Base-by-base conservation (phyloP, 306 rosid genomes). In the Prunus armeniaca region DNA sequence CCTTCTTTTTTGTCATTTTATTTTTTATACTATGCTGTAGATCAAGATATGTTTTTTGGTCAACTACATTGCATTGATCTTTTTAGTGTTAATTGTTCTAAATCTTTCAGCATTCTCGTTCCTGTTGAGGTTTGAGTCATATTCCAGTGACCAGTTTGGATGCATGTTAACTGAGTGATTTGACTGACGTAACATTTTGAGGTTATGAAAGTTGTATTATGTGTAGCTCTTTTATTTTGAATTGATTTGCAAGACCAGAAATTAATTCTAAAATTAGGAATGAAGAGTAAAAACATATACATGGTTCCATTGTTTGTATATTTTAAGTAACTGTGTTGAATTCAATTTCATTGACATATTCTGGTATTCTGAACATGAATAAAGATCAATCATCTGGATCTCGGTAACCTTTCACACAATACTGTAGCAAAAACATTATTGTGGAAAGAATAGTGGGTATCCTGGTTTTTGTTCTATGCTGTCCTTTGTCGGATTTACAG, bases 101-200 rank as follows among this genome's bases (percentile, higher is more conserved):
- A 20, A 34, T 46, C 19, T 47, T 68, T 61, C 47, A 24, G 51
- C 52, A 14, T 9, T 68, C 51, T 45, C 47, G 27, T 69, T 15
- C 32, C 65, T 77, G 47, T 65, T 64, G 72, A 75, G 49, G 41
- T 28, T 65, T 51, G 28, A 56, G 28, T 56, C 28, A 9, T 68
- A 12, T 66, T 41, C 41, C 41, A 15, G 20, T 68, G 57, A 19
- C 20, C 2, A 11, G 19, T 19, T 47, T 22, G 0, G 6, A 68
- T 50, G 20, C 72, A 68, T 27, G 45, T 3, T 58, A 22, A 11
- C 45, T 2, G 12, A 55, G 22, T 72, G 76, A 71, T 57, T n/a
- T 60, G n/a, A 52, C 51, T 62, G 25, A 32, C 28, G 30, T n/a
- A 30, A 47, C 57, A 34, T 28, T 25, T 54, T 58, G 43, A 32